These are phyloP conservation scores for Acanthamoeba triangularis DNA, from an alignment of 208 protist species.

Conservation along the genomic window DNA sequence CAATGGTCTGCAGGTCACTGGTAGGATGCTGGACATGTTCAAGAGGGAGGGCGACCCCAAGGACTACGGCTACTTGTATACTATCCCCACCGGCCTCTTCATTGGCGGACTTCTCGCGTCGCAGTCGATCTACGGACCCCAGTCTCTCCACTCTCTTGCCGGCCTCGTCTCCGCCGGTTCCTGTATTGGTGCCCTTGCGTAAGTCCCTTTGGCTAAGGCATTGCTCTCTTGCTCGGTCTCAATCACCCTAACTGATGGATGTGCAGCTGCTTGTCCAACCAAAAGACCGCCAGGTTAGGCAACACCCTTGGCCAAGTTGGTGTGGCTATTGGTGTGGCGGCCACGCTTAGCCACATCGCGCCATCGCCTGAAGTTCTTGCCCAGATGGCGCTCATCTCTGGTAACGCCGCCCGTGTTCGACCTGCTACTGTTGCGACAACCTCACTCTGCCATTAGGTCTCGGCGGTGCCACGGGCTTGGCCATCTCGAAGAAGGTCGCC, in stretches of 20 bases:
- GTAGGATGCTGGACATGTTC: constrained; percentile 76
- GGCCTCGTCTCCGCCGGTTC: constrained; percentile 31
- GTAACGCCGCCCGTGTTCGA: not conserved
- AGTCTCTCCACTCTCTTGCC: constrained; percentile 3
- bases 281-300: constrained; percentile 88
- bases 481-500: constrained; percentile 83
- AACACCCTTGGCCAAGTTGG: constrained; percentile 90
- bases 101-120: constrained; percentile 77
- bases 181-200: constrained; percentile 32
- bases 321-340: constrained; percentile 88
- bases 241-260: not conserved
- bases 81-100: constrained; percentile 85
- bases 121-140: not conserved
- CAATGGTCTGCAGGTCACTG: constrained; percentile 38
- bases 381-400: constrained; percentile 78
- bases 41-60: constrained; percentile 80
- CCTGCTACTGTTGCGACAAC: not conserved
- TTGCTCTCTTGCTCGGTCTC: too few species aligned
- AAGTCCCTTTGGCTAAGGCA: too few species aligned
- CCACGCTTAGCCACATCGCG: constrained; percentile 87
- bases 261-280: constrained; percentile 85
- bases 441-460: not conserved
- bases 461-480: constrained; percentile 86
- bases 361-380: constrained; percentile 3
- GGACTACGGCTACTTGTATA: constrained; percentile 87